Base-by-base conservation (phyloP, 208 protist genomes). In the Trypanosoma boissoni region DNA sequence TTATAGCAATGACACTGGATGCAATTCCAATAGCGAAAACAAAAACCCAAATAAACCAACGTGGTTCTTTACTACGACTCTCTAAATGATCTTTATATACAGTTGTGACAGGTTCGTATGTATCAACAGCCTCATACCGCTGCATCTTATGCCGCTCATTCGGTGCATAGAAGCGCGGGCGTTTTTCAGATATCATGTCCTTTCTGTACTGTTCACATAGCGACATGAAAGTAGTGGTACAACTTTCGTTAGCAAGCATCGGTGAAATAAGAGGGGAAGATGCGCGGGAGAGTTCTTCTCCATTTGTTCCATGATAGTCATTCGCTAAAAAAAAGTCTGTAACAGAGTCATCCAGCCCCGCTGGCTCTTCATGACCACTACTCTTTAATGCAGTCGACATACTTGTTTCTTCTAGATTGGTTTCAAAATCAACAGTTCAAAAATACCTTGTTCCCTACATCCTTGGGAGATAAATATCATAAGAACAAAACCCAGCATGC, bases 31-130 rank as follows among this genome's bases (percentile, higher is more conserved):
- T 48, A 10, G 61, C 31, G 21, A 80, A 29, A 8, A 85, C 74
- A 43, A 80, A 85, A 23, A 80, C 65, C 78, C 78, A 85, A 62
- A 85, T 85, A 39, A 80, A 85, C 78, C 73, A 80, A 41, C 74
- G 78, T 14, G 78, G 74, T 50, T 85, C 78, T 43, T 75, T 60
- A 44, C 58, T 78, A 10, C 74, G 73, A 27, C 59, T 77, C 60
- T 79, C 78, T 6, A 85, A 62, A 58, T 85, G 63, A 32, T 85
- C 78, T 64, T 85, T 85, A 64, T 80, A 75, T 0, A 85, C 59
- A 46, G 74, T 68, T 45, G 66, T 85, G 27, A 72, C 58, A 24
- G 78, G 62, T 43, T 80, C 74, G 57, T 75, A 73, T 6, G 78
- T 79, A 49, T 80, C 74, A 18, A 80, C 59, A 3, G 78, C 80